Evolutionary conservation across 169 alveolate genomes (phyloP).

Genomic region (Ichthyophthirius multifiliis): DNA sequence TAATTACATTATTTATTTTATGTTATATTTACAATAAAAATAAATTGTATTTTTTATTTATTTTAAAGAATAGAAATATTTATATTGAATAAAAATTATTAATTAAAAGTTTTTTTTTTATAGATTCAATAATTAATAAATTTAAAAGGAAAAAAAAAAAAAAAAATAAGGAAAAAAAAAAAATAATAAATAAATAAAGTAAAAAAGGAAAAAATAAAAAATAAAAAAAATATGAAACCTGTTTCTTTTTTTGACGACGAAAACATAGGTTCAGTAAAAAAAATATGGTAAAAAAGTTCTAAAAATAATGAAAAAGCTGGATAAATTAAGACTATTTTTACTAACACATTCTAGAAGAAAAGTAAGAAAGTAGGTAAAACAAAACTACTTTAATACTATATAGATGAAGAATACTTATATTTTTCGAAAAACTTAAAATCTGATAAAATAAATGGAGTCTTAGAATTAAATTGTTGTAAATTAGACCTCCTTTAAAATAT

Average conservation of each 20-base stretch:
- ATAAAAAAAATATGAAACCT: not conserved
- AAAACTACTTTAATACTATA: not conserved
- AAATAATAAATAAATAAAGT: too few species aligned
- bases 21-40: too few species aligned
- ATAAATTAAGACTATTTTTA: not conserved
- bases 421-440: not conserved
- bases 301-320: not conserved
- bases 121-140: too few species aligned
- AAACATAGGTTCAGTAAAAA: not conserved
- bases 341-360: not conserved
- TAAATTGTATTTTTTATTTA: too few species aligned
- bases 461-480: not conserved
- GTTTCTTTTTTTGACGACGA: slow-evolving; percentile 10
- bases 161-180: too few species aligned
- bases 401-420: not conserved
- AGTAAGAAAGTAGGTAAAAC: not conserved
- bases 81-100: too few species aligned
- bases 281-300: not conserved
- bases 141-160: too few species aligned
- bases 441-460: not conserved
- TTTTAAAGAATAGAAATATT: too few species aligned
- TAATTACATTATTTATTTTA: too few species aligned
- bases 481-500: not conserved
- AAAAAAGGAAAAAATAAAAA: too few species aligned
- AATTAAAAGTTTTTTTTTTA: too few species aligned